Percentiles rank a stretch among this genome's conserved stretches.
phyloP scores from a whole-genome alignment of 1,284 basidiomycete genomes.

The Pterulicium gracile region DNA sequence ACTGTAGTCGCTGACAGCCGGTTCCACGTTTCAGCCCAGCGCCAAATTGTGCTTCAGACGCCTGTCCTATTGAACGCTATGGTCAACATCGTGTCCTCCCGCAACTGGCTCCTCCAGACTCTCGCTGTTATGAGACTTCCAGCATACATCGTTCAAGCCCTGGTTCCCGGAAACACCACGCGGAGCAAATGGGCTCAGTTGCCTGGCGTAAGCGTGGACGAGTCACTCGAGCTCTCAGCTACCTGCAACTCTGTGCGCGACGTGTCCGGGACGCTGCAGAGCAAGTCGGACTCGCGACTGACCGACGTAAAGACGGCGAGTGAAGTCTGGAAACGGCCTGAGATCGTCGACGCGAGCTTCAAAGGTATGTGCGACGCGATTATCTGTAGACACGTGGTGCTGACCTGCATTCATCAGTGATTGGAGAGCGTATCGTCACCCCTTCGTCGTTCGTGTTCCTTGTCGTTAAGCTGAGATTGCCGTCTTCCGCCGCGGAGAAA shows the following conservation, averaged over 20 bases:
- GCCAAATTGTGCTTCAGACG: constrained; percentile 53
- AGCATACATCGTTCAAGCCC: constrained; percentile 78
- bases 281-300: constrained; percentile 40
- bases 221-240: constrained; percentile 30
- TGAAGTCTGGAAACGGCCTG: constrained; percentile 68
- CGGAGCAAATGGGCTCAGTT: constrained; percentile 56
- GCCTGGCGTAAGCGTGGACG: constrained; percentile 53
- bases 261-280: constrained; percentile 38
- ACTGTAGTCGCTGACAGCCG: background rate
- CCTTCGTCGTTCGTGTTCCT: constrained; percentile 88
- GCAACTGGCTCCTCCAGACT: constrained; percentile 87
- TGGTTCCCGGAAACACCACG: constrained; percentile 43
- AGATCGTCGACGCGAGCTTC: constrained; percentile 81
- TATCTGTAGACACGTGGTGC: background rate
- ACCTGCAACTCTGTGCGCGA: constrained; percentile 33
- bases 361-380: constrained; percentile 47
- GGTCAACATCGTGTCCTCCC: constrained; percentile 74
- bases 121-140: constrained; percentile 77
- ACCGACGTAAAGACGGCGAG: constrained; percentile 61
- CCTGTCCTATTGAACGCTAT: constrained; percentile 76
- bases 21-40: constrained; percentile 34
- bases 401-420: constrained; percentile 40
- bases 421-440: constrained; percentile 82
- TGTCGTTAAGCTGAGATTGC: constrained; percentile 72
- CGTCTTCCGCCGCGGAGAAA: constrained; percentile 19